phyloP scores from a whole-genome alignment of 2,329 filamentous ascomycete genomes.

The Colletotrichum sublineola region DNA sequence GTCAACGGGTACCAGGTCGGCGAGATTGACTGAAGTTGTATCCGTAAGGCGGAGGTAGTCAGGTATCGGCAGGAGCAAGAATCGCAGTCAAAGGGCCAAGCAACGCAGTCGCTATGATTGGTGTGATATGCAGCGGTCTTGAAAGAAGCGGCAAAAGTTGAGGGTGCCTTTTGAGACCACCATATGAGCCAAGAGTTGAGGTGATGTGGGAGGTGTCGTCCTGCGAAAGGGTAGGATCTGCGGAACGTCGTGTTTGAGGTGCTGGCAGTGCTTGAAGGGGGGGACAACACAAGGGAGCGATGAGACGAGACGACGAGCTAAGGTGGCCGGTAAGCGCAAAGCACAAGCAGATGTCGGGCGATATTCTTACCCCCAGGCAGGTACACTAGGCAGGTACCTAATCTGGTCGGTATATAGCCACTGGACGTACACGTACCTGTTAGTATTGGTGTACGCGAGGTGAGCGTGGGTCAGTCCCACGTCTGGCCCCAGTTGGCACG shows the following conservation, averaged over 20 bases:
- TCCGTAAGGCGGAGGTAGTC: not conserved
- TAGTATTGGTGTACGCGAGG: not conserved
- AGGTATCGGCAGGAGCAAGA: not conserved
- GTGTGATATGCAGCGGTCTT: conserved; percentile 27
- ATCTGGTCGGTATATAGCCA: not conserved
- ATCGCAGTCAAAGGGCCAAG: conserved; percentile 25
- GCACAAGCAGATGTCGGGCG: not conserved
- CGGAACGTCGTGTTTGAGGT: conserved; percentile 42
- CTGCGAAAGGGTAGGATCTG: conserved; percentile 38
- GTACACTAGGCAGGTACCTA: not conserved
- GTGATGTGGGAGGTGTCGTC: conserved; percentile 34
- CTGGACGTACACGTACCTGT: not conserved
- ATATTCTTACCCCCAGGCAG: not conserved
- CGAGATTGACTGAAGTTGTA: conserved; percentile 1
- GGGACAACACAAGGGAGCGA: conserved; percentile 31
- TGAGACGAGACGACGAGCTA: conserved; percentile 22
- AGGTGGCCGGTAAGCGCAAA: conserved; percentile 7
- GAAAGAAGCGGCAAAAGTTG: conserved; percentile 11
- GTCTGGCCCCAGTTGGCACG: conserved; percentile 12
- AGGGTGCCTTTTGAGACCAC: conserved; percentile 15
- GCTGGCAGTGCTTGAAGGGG: conserved; percentile 34
- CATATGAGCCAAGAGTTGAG: conserved; percentile 25
- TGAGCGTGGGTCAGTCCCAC: not conserved
- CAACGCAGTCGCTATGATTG: conserved; percentile 42
- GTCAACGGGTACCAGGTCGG: conserved; percentile 29